Percentiles rank a stretch among this genome's conserved stretches.
phyloP scores from a whole-genome alignment of 768 basidiomycete genomes.

The Suillus variegatus region DNA sequence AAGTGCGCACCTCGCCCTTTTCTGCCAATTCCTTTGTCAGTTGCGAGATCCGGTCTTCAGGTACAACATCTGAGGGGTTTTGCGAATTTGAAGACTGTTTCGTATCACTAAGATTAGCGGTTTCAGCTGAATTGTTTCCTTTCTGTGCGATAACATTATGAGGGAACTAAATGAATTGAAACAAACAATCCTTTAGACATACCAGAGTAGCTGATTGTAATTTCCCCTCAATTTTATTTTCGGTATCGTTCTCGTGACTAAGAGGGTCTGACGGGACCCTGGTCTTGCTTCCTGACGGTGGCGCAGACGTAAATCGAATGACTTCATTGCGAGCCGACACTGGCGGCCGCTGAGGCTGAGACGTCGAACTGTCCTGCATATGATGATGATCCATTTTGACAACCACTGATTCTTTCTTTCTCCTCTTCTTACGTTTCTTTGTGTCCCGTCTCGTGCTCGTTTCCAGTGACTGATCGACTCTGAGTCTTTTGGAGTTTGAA shows the following conservation, averaged over 20 bases:
- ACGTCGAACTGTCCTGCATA: slow-evolving; percentile 9
- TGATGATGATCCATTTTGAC: slow-evolving; percentile 18
- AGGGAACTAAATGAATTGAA: neutral
- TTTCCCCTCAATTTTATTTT: neutral
- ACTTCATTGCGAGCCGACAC: slow-evolving; percentile 26
- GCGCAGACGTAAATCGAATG: slow-evolving; percentile 25
- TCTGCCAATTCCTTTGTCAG: slow-evolving; percentile 46
- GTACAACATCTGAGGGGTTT: neutral
- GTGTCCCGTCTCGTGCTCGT: slow-evolving; percentile 19
- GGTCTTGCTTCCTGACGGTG: neutral
- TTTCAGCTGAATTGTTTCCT: neutral
- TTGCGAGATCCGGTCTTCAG: slow-evolving; percentile 34
- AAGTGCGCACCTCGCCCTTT: slow-evolving; percentile 39
- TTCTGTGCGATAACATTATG: neutral
- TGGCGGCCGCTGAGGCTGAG: slow-evolving; percentile 15
- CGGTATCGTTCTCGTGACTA: neutral
- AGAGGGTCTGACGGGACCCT: neutral
- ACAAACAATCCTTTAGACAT: neutral
- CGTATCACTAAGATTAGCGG: neutral
- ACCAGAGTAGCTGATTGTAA: neutral
- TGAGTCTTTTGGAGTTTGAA: slow-evolving; percentile 25
- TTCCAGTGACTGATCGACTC: slow-evolving; percentile 20
- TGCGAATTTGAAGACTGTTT: neutral
- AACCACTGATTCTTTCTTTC: slow-evolving; percentile 30
- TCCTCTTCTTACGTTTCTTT: slow-evolving; percentile 30